A percentile compares a stretch with the other conserved stretches of the same genome.
phyloP scores from a whole-genome alignment of 768 basidiomycete species.

The Suillus fuscotomentosus region DNA sequence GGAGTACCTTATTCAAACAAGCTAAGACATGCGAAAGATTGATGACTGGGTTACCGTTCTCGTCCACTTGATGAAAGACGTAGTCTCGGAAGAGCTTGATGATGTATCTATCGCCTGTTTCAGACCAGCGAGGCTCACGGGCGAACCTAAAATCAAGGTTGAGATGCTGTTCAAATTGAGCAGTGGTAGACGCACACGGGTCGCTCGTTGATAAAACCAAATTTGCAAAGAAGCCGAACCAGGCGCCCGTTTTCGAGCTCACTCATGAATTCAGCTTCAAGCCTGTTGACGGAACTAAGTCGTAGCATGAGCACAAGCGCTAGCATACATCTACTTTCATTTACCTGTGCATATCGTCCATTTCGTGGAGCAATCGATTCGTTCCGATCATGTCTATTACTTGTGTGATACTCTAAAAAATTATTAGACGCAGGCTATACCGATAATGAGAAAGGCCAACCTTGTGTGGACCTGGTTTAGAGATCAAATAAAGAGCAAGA shows the following conservation, averaged over 20 bases:
- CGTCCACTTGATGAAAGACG: constrained; percentile 97
- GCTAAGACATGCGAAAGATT: constrained; percentile 89
- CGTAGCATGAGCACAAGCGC: constrained; percentile 2
- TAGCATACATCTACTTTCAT: constrained; percentile 19
- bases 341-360: constrained; percentile 82
- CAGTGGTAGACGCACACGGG: constrained; percentile 71
- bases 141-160: constrained; percentile 67
- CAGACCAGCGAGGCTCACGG: constrained; percentile 95
- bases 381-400: constrained; percentile 78
- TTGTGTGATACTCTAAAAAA: constrained; percentile 66
- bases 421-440: constrained; percentile 5
- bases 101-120: constrained; percentile 97
- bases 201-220: constrained; percentile 99
- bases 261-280: constrained; percentile 81
- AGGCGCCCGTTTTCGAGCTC: constrained; percentile 95
- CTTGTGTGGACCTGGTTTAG: constrained; percentile 68
- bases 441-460: constrained; percentile 29
- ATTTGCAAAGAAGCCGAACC: constrained; percentile 86
- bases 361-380: constrained; percentile 63
- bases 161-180: neutral
- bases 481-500: constrained; percentile 71
- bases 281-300: constrained; percentile 69
- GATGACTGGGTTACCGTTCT: constrained; percentile 83
- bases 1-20: constrained; percentile 86
- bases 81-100: constrained; percentile 98